Evolutionary conservation across 2,329 filamentous ascomycete species (phyloP).

Genomic region (Botrytis fabae): DNA sequence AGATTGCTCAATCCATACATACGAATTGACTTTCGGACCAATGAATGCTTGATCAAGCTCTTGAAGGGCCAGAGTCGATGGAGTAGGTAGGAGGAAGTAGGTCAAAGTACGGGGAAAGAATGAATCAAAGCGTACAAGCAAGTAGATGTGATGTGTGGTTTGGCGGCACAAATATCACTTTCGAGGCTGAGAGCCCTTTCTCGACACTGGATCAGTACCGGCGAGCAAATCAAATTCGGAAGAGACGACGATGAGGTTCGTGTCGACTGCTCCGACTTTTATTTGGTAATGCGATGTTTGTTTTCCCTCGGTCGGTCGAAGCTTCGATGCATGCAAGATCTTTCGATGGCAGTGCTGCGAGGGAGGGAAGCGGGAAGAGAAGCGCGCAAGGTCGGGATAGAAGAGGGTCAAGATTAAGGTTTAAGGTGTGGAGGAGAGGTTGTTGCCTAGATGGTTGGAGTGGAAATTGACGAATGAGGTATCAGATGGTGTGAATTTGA

Average conservation of each 20-base stretch:
- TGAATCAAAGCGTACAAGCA: slow-evolving; percentile 2
- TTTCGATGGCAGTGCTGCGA: neutral
- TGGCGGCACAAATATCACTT: neutral
- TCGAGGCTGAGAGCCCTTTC: slow-evolving; percentile 7
- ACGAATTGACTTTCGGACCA: neutral
- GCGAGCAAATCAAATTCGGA: neutral
- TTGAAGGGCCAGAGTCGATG: neutral
- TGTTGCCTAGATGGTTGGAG: slow-evolving; percentile 11
- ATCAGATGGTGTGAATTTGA: neutral
- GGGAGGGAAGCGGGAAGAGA: neutral
- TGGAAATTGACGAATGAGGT: neutral
- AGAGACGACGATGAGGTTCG: neutral
- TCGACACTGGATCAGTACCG: neutral
- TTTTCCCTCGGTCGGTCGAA: neutral
- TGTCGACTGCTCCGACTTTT: neutral
- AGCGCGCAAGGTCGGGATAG: neutral
- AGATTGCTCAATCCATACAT: slow-evolving; percentile 4
- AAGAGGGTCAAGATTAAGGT: slow-evolving; percentile 1
- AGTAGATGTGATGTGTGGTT: neutral
- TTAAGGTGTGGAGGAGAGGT: neutral
- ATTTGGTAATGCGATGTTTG: neutral
- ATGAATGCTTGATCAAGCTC: neutral
- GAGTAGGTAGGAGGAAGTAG: neutral
- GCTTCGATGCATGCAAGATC: neutral
- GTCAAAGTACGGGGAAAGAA: neutral